These are phyloP conservation scores for Aspergillus pseudoviridinutans DNA, from an alignment of 2,329 filamentous ascomycete species.

Conservation along the genomic window DNA sequence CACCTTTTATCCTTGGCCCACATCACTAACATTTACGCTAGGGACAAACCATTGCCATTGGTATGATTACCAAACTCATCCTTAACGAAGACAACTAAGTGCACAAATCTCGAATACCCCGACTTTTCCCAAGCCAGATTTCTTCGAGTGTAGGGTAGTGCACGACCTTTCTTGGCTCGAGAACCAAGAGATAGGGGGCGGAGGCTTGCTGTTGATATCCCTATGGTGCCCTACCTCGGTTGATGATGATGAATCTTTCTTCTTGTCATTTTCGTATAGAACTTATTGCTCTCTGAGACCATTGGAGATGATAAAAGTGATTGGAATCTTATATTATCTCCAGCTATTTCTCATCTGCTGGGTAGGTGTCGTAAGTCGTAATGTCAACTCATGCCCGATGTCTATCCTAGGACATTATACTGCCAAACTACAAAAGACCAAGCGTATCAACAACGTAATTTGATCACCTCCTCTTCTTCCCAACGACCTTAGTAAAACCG, in stretches of 20 bases:
- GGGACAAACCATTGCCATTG: conserved; percentile 99
- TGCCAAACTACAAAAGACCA: conserved; percentile 2
- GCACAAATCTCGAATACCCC: conserved; percentile 5
- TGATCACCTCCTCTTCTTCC: conserved; percentile 57
- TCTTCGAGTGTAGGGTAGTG: neutral
- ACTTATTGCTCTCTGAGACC: conserved; percentile 13
- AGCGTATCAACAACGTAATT: neutral
- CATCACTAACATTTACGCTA: conserved; percentile 38
- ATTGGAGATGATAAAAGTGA: conserved; percentile 20
- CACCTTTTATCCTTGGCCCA: conserved; percentile 11
- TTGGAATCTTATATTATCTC: conserved; percentile 1
- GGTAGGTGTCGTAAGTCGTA: neutral
- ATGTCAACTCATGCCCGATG: conserved; percentile 4
- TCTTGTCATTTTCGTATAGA: conserved; percentile 23
- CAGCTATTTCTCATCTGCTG: neutral
- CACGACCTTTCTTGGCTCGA: conserved; percentile 3
- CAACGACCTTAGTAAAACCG: conserved; percentile 71
- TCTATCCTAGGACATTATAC: conserved; percentile 11
- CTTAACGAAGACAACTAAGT: conserved; percentile 19
- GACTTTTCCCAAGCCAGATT: conserved; percentile 1
- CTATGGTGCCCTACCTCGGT: conserved; percentile 19
- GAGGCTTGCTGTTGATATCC: conserved; percentile 21
- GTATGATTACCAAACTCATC: conserved; percentile 94
- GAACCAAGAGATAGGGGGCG: conserved; percentile 14
- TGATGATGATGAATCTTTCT: conserved; percentile 33